Conservation (phyloP, 1,284 basidiomycete genomes). For the Pascua guehoae region DNA sequence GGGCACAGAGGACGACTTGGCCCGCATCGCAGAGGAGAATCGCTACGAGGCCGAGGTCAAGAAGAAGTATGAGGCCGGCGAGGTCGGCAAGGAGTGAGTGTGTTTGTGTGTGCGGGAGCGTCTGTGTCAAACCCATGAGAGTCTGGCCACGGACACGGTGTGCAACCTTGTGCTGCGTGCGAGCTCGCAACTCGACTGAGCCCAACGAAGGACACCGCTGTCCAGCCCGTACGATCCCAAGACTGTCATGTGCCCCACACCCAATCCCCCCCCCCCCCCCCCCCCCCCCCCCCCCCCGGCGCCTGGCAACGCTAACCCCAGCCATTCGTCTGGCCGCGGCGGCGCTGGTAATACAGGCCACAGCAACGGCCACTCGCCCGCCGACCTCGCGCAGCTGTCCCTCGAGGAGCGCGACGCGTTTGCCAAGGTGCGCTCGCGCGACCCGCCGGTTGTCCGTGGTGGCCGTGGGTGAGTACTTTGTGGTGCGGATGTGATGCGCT, state of each 20-base stretch:
- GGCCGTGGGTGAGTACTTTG: conserved; percentile 32
- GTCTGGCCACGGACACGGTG: background rate
- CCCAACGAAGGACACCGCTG: background rate
- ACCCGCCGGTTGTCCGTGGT: conserved; percentile 29
- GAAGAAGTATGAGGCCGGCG: conserved; percentile 34
- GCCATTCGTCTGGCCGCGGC: conserved; percentile 39
- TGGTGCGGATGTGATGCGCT: too few species aligned
- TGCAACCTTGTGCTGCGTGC: background rate
- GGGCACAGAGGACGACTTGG: conserved; percentile 24
- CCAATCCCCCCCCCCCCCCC: too few species aligned
- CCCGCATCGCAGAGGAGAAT: conserved; percentile 22
- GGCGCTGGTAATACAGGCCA: conserved; percentile 41
- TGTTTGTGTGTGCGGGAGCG: background rate
- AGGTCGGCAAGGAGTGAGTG: conserved; percentile 34
- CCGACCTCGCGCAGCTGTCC: conserved; percentile 32
- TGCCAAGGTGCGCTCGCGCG: conserved; percentile 34
- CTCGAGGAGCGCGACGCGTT: conserved; percentile 43
- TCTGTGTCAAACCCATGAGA: too few species aligned
- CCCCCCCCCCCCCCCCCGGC: too few species aligned
- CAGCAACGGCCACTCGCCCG: conserved; percentile 17
- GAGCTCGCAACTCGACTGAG: background rate
- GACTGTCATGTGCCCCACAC: background rate
- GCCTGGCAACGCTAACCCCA: conserved; percentile 8
- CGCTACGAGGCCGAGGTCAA: conserved; percentile 36
- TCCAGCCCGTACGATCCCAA: too few species aligned